Conservation (phyloP, 176 grass and related monocot genomes). For the Urochloa ruziziensis region DNA sequence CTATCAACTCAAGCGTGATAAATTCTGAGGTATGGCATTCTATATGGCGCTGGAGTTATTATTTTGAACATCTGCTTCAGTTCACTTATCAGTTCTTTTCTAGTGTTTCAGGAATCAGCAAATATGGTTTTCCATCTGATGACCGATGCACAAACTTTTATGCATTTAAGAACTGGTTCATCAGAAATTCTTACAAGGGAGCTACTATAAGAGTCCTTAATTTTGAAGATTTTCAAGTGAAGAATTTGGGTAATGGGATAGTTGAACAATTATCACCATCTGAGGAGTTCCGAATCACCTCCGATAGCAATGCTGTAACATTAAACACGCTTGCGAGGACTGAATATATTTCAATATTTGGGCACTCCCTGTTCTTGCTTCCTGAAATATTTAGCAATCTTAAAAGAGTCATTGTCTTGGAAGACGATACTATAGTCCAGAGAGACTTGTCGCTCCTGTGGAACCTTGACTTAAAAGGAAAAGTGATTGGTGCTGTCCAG, state of each 20-base stretch:
- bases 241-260: conserved; percentile 14
- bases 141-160: conserved; percentile 67
- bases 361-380: conserved; percentile 70
- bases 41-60: neutral
- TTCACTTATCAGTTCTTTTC: conserved; percentile 37
- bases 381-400: conserved; percentile 61
- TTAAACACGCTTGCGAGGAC: conserved; percentile 35
- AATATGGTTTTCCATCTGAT: conserved; percentile 75
- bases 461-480: conserved; percentile 69
- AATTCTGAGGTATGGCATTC: conserved; percentile 57
- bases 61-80: conserved; percentile 30
- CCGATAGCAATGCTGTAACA: neutral
- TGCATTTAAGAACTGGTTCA: conserved; percentile 79
- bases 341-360: conserved; percentile 70
- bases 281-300: conserved; percentile 64
- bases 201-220: conserved; percentile 53
- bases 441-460: conserved; percentile 69
- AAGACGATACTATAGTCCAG: conserved; percentile 81
- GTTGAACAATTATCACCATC: conserved; percentile 50
- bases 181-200: conserved; percentile 59
- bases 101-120: conserved; percentile 68
- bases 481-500: conserved; percentile 61
- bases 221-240: conserved; percentile 51
- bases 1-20: conserved; percentile 75
- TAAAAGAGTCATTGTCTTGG: conserved; percentile 66